These are phyloP conservation scores for Globisporangium orthogonon DNA, from an alignment of 352 stramenopile genomes.

Conservation along the genomic window DNA sequence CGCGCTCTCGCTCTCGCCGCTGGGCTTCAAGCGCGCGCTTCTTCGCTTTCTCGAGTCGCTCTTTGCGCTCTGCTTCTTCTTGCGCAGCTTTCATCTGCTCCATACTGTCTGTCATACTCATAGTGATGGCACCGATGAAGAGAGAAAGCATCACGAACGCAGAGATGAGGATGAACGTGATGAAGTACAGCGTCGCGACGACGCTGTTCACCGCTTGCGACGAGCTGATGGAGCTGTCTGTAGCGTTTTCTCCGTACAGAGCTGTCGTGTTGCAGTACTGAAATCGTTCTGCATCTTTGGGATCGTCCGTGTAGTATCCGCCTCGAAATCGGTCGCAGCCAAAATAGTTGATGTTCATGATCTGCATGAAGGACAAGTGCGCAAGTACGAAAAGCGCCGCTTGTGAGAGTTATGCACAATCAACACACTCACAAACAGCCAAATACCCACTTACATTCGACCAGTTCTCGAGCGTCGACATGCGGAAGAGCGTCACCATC, in stretches of 20 bases:
- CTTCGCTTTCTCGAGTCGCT: constrained; percentile 46
- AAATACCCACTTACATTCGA: constrained; percentile 33
- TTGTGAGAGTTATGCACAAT: not conserved
- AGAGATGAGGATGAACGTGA: constrained; percentile 86
- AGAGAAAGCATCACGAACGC: constrained; percentile 88
- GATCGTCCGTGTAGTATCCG: constrained; percentile 59
- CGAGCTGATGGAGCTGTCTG: constrained; percentile 24
- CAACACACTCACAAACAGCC: not conserved
- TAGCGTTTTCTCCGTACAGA: constrained; percentile 47
- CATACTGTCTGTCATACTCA: constrained; percentile 89
- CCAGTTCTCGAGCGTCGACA: constrained; percentile 82
- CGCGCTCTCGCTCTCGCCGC: constrained; percentile 30
- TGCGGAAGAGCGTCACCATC: constrained; percentile 81
- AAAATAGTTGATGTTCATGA: constrained; percentile 84
- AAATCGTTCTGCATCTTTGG: constrained; percentile 23
- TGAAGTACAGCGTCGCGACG: constrained; percentile 66
- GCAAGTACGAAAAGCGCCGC: not conserved
- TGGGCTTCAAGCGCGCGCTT: constrained; percentile 51
- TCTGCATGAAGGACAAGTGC: constrained; percentile 13
- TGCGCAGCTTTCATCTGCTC: constrained; percentile 77
- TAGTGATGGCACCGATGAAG: constrained; percentile 88
- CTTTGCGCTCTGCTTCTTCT: constrained; percentile 58
- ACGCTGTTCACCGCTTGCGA: constrained; percentile 42
- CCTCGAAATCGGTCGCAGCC: constrained; percentile 56
- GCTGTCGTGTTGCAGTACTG: constrained; percentile 61